phyloP scores from a whole-genome alignment of 2,329 filamentous ascomycete species.

The Aureobasidium namibiae region DNA sequence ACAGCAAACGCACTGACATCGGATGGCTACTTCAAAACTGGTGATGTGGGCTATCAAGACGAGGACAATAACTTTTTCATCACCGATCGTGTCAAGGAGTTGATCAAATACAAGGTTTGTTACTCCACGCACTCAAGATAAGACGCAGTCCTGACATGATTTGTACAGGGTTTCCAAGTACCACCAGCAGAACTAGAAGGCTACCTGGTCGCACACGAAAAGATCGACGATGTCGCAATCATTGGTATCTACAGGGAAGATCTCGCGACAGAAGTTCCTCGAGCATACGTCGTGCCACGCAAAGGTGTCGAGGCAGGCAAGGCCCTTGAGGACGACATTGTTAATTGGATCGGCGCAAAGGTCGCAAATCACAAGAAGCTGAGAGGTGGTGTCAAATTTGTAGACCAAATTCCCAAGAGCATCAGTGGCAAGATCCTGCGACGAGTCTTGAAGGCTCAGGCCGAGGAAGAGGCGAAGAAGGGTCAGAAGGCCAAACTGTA shows the following conservation, averaged over 20 bases:
- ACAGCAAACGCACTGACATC: constrained; percentile 62
- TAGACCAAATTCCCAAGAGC: constrained; percentile 40
- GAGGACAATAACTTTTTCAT: constrained; percentile 76
- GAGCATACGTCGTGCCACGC: constrained; percentile 38
- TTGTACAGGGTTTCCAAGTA: constrained; percentile 34
- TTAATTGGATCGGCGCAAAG: constrained; percentile 35
- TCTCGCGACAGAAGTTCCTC: constrained; percentile 38
- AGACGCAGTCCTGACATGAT: not conserved
- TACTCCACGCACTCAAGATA: not conserved
- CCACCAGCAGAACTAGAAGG: constrained; percentile 42
- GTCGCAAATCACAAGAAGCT: constrained; percentile 41
- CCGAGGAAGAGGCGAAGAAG: constrained; percentile 32
- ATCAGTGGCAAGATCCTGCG: constrained; percentile 41
- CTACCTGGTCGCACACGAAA: constrained; percentile 33
- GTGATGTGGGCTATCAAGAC: constrained; percentile 76
- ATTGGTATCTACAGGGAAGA: constrained; percentile 38
- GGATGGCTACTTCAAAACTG: constrained; percentile 85
- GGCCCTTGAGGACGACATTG: constrained; percentile 32
- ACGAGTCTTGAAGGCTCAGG: constrained; percentile 35
- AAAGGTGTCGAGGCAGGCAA: constrained; percentile 24
- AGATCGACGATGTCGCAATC: constrained; percentile 37
- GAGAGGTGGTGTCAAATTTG: constrained; percentile 38
- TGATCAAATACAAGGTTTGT: constrained; percentile 54
- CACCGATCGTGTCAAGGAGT: constrained; percentile 72
- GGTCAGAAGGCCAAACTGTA: constrained; percentile 34